phyloP scores from a whole-genome alignment of 371 early-diverging fungal species.

The Apophysomyces elegans region DNA sequence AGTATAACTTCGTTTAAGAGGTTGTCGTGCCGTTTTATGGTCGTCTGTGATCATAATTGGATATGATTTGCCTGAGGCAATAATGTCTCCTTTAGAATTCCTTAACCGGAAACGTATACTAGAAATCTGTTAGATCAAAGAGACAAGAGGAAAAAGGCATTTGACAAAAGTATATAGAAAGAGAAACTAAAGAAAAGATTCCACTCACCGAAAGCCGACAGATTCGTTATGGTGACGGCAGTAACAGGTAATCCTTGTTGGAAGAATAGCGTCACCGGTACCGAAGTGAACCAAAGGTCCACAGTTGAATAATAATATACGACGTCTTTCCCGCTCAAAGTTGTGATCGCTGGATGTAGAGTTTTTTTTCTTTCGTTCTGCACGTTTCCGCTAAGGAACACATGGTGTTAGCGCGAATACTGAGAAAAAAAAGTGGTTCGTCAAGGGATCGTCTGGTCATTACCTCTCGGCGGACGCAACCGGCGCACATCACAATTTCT shows the following conservation, averaged over 20 bases:
- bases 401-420: too few species aligned
- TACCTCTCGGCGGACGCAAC: conserved; percentile 84
- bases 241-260: conserved; percentile 92
- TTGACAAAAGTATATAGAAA: too few species aligned
- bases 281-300: conserved; percentile 79
- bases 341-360: conserved; percentile 29
- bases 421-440: too few species aligned
- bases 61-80: conserved; percentile 75
- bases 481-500: conserved; percentile 75
- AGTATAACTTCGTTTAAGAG: conserved; percentile 12
- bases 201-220: conserved; percentile 70
- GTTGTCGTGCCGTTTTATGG: conserved; percentile 59
- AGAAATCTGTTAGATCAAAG: conserved; percentile 24
- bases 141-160: neutral
- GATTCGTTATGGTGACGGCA: conserved; percentile 92
- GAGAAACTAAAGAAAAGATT: neutral
- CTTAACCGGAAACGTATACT: conserved; percentile 67
- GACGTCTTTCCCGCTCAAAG: conserved; percentile 62
- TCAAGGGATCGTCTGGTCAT: neutral
- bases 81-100: conserved; percentile 38
- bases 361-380: conserved; percentile 52
- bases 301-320: conserved; percentile 83
- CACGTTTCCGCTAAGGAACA: conserved; percentile 40
- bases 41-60: conserved; percentile 91
- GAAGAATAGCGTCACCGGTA: conserved; percentile 83